Percentiles rank a stretch among this genome's conserved stretches.
Evolutionary conservation across 805 yeast species (phyloP).

Genomic region (Komagataella kurtzmanii): DNA sequence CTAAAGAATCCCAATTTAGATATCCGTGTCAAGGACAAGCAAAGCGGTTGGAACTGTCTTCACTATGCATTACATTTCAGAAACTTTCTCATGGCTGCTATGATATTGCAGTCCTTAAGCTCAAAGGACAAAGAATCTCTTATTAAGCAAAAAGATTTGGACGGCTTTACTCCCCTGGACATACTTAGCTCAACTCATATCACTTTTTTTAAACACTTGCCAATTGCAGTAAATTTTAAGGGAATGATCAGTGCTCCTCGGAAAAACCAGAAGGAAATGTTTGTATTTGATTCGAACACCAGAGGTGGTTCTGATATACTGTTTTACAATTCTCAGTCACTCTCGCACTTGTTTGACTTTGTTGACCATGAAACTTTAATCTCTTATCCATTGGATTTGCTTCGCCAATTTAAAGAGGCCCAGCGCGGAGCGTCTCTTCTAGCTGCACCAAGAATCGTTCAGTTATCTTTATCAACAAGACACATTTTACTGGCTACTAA

Average conservation of each 20-base stretch:
- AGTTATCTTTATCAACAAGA: neutral
- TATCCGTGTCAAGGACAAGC: slow-evolving; percentile 40
- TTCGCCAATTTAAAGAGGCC: neutral
- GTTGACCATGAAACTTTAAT: neutral
- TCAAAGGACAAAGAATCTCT: slow-evolving; percentile 14
- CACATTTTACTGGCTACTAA: neutral
- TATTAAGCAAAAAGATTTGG: slow-evolving; percentile 51
- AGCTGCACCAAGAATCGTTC: neutral
- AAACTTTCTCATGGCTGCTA: slow-evolving; percentile 38
- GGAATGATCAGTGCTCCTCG: neutral
- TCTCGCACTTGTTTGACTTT: neutral
- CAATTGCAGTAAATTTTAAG: neutral
- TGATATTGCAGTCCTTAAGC: slow-evolving; percentile 15
- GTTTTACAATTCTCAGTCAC: slow-evolving; percentile 32
- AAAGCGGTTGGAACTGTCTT: slow-evolving; percentile 72
- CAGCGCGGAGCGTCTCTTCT: neutral
- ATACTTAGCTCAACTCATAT: slow-evolving; percentile 20
- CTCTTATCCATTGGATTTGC: neutral
- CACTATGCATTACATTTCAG: slow-evolving; percentile 57
- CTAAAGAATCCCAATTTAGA: slow-evolving; percentile 35
- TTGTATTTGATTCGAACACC: neutral
- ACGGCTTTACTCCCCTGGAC: slow-evolving; percentile 63
- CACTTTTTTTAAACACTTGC: neutral
- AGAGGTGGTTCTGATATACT: slow-evolving; percentile 47
- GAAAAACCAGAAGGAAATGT: neutral